A percentile compares a stretch with the other conserved stretches of the same genome.
phyloP scores from a whole-genome alignment of 768 basidiomycete genomes.

The Psilocybe tampanensis region DNA sequence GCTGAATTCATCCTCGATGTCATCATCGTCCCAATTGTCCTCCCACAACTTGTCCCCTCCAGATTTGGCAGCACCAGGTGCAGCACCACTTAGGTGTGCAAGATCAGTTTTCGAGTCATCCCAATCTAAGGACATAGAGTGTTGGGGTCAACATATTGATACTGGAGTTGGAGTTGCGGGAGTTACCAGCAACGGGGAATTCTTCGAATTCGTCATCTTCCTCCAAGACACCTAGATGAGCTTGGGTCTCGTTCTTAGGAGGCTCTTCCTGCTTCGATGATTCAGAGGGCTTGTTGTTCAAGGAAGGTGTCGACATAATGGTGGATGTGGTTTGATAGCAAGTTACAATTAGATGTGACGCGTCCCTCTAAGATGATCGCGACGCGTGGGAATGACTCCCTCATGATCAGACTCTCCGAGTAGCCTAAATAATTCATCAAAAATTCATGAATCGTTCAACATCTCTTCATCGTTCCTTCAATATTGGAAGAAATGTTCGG shows the following conservation, averaged over 20 bases:
- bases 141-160: background rate
- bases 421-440: too few species aligned
- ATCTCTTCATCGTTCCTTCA: too few species aligned
- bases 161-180: background rate
- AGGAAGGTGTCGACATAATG: constrained; percentile 41
- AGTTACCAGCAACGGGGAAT: constrained; percentile 78
- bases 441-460: too few species aligned
- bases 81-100: constrained; percentile 72
- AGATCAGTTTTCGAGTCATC: constrained; percentile 84
- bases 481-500: too few species aligned
- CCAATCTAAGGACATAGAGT: constrained; percentile 60
- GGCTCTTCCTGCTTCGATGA: constrained; percentile 39
- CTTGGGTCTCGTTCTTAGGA: constrained; percentile 47
- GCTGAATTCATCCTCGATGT: constrained; percentile 97
- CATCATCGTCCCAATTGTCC: constrained; percentile 99
- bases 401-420: too few species aligned
- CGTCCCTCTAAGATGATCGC: constrained; percentile 24
- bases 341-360: constrained; percentile 21
- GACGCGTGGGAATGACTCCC: constrained; percentile 29
- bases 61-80: constrained; percentile 75
- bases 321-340: constrained; percentile 6
- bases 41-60: constrained; percentile 96
- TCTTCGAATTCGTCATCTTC: constrained; percentile 99
- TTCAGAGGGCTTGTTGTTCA: constrained; percentile 50
- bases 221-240: constrained; percentile 86